Conservation (phyloP, 2,329 filamentous ascomycete species). For the Beauveria sp. region DNA sequence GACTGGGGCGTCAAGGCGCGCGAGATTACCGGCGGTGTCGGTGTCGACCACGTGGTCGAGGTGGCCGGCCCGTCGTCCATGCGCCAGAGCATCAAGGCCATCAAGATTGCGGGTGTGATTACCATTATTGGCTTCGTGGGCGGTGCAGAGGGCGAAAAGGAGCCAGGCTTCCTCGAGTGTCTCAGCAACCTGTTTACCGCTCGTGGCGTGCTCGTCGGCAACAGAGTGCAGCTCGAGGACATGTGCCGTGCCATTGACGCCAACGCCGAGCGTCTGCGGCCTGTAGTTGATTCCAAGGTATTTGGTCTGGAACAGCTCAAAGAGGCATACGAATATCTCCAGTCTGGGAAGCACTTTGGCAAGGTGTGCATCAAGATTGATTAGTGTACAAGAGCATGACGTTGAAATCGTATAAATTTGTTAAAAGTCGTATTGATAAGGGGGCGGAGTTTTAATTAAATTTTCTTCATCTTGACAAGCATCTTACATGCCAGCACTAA, state of each 20-base stretch:
- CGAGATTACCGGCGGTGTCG: slow-evolving; percentile 33
- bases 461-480: neutral
- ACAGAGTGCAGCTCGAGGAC: slow-evolving; percentile 40
- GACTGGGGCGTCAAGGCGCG: slow-evolving; percentile 39
- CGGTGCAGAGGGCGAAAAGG: slow-evolving; percentile 19
- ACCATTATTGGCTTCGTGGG: slow-evolving; percentile 31
- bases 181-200: slow-evolving; percentile 30
- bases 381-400: neutral
- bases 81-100: slow-evolving; percentile 35
- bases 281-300: slow-evolving; percentile 37
- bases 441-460: neutral
- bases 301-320: slow-evolving; percentile 32
- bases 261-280: slow-evolving; percentile 31
- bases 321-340: slow-evolving; percentile 25
- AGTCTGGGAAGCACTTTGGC: slow-evolving; percentile 20
- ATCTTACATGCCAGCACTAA: slow-evolving; percentile 28
- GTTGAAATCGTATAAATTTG: too few species aligned
- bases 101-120: slow-evolving; percentile 40
- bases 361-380: slow-evolving; percentile 25
- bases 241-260: slow-evolving; percentile 43
- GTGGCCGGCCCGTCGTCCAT: slow-evolving; percentile 38
- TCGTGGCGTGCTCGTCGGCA: slow-evolving; percentile 40
- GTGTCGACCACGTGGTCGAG: slow-evolving; percentile 42
- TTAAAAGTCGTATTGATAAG: too few species aligned
- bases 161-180: slow-evolving; percentile 27